Evolutionary conservation across 2,329 filamentous ascomycete genomes (phyloP), one percentile per base, ranked within the genome.

Genomic region (Cladobotryum protrusum): DNA sequence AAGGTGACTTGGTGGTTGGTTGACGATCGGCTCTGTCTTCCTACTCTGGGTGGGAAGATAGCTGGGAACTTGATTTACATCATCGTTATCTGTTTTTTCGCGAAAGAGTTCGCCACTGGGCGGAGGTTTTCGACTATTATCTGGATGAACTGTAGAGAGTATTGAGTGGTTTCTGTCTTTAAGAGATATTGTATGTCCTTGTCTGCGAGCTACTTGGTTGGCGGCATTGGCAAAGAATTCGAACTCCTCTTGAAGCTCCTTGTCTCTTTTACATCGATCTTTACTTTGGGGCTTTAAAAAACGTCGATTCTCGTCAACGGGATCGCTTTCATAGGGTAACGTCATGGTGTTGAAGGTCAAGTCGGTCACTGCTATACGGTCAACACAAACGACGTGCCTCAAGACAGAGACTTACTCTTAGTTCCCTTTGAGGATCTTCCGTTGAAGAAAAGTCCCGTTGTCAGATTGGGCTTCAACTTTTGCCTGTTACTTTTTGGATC

Each of bases 291-390:
- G 54, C 43, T 50, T 57, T 9, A 13, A 1, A 5, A 13, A 41
- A 5, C 43, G 9, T n/a, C 13, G 39, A 14, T 13, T 45, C n/a
- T 48, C 49, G 34, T 8, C 6, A 34, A 17, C 15, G 4, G 24
- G 9, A 14, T 29, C 14, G 9, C 33, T 17, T 39, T 24, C 33
- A 39, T 47, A 42, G 5, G 75, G 62, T 53, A 77, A 74, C 8
- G 67, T 60, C 71, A 79, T 76, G 45, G 75, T 67, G 20, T 77
- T 77, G 54, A 79, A 81, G 1, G 67, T 66, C 15, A 82, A 67
- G 52, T 81, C 77, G 4, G 72, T 63, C 24, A 79, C 79, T 80
- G 33, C 24, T 14, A 19, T 6, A 6, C 32, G 20, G 50, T 65
- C 48, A 64, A 52, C 40, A 29, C 9, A 7, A 7, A 35, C 5